Base-by-base conservation (phyloP, 148 eudicot species). In the Chenopodium berlandieri region DNA sequence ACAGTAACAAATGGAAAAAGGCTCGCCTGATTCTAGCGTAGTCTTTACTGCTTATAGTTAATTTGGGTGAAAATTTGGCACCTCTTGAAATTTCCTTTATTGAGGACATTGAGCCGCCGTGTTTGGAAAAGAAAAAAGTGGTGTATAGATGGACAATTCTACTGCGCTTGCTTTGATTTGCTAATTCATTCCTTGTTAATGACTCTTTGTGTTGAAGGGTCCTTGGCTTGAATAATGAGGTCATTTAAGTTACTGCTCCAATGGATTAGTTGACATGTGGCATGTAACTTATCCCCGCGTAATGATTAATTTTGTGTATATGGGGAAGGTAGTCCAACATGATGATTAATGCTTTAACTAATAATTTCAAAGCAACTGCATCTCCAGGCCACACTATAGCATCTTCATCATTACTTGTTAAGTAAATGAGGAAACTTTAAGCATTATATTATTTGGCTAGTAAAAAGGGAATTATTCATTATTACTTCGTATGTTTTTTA, bases 121-220 rank as follows among this genome's bases (percentile, higher is more conserved):
- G 32, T 7, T 23, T 12, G 20, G 31, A 44, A 47, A 40, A 40
- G 27, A 2, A 16, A 40, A 5, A 13, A 27, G 22, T 27, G 32
- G 40, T 64, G 17, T 81, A 12, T 48, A 46, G 65, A 58, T 31
- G 44, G 66, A 50, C 44, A 60, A 37, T 23, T 73, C 17, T 16
- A 54, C 19, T 32, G 31, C 9, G 65, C 74, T 65, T 75, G 9
- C 71, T 14, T 63, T 19, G 64, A 22, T 56, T 7, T 44, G 19
- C 72, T 73, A 63, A 80, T 34, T 77, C 71, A 46, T 27, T 63
- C 34, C 60, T 31, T 58, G 60, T 17, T 81, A 73, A 75, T 81
- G 75, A 22, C 68, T 75, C 83, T 81, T 81, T 52, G 44, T 48
- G 79, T 52, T 66, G 40, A 81, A 68, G 83, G 75, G 75, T 81